Evolutionary conservation across 352 stramenopile genomes (phyloP), one percentile per base, ranked within the genome.

Genomic region (Pythium folliculosum): DNA sequence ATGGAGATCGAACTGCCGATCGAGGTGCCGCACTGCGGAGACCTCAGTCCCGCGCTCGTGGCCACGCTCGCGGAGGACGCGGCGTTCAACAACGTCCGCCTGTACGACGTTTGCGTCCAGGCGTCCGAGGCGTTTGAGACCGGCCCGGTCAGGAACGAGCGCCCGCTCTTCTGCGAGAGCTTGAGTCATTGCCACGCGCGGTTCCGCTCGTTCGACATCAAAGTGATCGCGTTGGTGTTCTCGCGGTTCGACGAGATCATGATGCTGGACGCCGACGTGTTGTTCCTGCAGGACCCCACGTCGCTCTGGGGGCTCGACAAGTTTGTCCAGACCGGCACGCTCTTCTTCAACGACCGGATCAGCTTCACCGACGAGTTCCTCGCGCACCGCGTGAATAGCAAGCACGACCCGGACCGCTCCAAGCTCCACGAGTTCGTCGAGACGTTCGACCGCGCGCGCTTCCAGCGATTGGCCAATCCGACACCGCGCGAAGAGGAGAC

Each of bases 221-320:
- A 90, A 76, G 54, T 90, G 45, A 48, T 92, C 50, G 70, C 73
- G 9, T 53, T 92, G 1, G 32, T 91, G 3, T 81, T 85, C 61
- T 91, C 85, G 17, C 72, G 63, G 13, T 91, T 93, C 52, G 60
- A 81, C 32, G 76, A 93, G 43, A 49, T 91, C 22, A 87, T 91
- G 85, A 62, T 91, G 23, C 55, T 91, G 21, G 85, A 93, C 73
- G 83, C 83, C 27, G 85, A 93, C 62, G 77, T 80, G n/a, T 49
- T 90, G 40, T 77, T 91, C 55, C 84, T 93, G 54, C 73, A 88
- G 52, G 78, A 60, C 47, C 85, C 82, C 1, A 75, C 69, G 71
- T 16, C 27, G 32, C 64, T 92, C 16, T 92, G 79, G 77, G 69
- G 82, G 0, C 72, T 79, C 10, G 56, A 70, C 27, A 81, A 81